Base-by-base conservation (phyloP, 1,284 basidiomycete species). In the Ganoderma boninense region DNA sequence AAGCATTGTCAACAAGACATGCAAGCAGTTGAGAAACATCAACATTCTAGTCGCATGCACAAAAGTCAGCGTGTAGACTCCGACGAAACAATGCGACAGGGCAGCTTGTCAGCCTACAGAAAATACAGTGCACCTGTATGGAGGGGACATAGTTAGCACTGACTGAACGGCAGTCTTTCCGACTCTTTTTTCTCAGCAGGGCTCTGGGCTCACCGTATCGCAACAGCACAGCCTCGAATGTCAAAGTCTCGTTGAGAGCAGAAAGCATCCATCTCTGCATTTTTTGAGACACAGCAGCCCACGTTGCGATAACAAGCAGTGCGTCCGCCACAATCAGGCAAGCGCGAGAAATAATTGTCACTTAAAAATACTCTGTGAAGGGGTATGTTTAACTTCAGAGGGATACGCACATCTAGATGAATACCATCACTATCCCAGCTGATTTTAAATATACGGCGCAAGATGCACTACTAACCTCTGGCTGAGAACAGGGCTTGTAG, bases 301-400 rank as follows among this genome's bases (percentile, higher is more conserved):
- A 67, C 8, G 66, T 67, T 14, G 49, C 52, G 26, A 67, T n/a
- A 40, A 67, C 26, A 42, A 67, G 61, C 4, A 62, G 49, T 20
- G 32, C 40, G 11, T 67, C 66, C 13, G 66, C 66, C 1, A 40
- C 18, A 43, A 64, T 64, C 40, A 59, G 62, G 20, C 62, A 63
- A 7, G 49, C 29, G 3, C 67, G 62, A 6, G 67, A 68, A 7
- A 44, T 46, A 2, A 68, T 40, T 0, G 62, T 64, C 16, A 64
- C 67, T 68, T 26, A 40, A 26, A n/a, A 10, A 44, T 38, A 38
- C 6, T 2, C 10, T 5, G 10, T 5, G 61, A 13, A n/a, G 16
- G 18, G 6, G 10, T 18, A 13, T 32, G 23, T 29, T 18, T 10
- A n/a, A 23, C 42, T 4, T 20, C 6, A 8, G 44, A 23, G 10